A percentile compares a stretch with the other conserved stretches of the same genome.
Evolutionary conservation across 805 yeast species (phyloP).

Genomic region (Ogataea pini): DNA sequence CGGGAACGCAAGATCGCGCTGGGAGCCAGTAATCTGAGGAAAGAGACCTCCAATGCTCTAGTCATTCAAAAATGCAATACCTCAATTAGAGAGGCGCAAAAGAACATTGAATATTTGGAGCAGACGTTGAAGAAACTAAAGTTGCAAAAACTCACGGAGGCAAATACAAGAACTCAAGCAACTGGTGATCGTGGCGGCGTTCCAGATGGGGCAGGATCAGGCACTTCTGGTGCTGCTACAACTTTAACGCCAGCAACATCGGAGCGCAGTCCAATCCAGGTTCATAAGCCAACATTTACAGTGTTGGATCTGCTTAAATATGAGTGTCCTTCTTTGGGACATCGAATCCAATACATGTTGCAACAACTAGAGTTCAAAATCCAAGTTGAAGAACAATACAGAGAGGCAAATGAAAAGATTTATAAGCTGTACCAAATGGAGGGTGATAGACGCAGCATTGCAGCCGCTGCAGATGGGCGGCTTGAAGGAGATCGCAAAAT

Average conservation of each 20-base stretch:
- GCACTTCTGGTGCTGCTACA: not conserved
- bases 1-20: slow-evolving; percentile 84
- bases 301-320: slow-evolving; percentile 82
- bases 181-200: slow-evolving; percentile 4
- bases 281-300: slow-evolving; percentile 51
- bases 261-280: slow-evolving; percentile 18
- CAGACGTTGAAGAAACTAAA: slow-evolving; percentile 68
- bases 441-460: slow-evolving; percentile 82
- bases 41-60: slow-evolving; percentile 72
- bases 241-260: slow-evolving; percentile 6
- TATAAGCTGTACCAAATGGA: slow-evolving; percentile 83
- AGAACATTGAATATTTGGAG: slow-evolving; percentile 85
- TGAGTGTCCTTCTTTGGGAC: slow-evolving; percentile 93
- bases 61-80: slow-evolving; percentile 91
- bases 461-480: slow-evolving; percentile 87
- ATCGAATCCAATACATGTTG: slow-evolving; percentile 91
- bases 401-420: slow-evolving; percentile 88
- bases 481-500: slow-evolving; percentile 84
- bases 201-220: not conserved
- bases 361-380: slow-evolving; percentile 92
- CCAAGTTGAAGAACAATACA: slow-evolving; percentile 91
- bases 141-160: slow-evolving; percentile 31
- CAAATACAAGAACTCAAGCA: slow-evolving; percentile 7
- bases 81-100: slow-evolving; percentile 86
- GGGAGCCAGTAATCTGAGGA: slow-evolving; percentile 81